phyloP scores from a whole-genome alignment of 208 protist genomes.

The Naegleria lovaniensis region DNA sequence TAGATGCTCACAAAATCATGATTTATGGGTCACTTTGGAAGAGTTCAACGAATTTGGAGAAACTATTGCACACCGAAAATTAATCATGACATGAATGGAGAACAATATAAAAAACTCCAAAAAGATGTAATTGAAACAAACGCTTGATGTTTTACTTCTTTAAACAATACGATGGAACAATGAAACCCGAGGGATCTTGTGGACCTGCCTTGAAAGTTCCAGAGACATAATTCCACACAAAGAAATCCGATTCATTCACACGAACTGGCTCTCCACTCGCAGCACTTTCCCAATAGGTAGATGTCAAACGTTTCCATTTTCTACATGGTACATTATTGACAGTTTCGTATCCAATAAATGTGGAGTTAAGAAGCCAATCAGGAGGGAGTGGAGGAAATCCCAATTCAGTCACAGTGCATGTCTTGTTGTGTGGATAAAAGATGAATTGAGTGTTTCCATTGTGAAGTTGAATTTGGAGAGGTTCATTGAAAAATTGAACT shows the following conservation, averaged over 20 bases:
- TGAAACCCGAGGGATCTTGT: not conserved
- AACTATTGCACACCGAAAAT: constrained; percentile 52
- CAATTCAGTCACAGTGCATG: not conserved
- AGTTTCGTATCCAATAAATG: not conserved
- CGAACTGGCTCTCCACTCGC: not conserved
- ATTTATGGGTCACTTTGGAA: constrained; percentile 79
- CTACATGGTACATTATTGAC: not conserved
- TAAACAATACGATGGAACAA: not conserved
- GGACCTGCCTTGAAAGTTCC: not conserved
- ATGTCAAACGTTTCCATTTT: not conserved
- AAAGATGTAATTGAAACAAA: too few relatives aligned
- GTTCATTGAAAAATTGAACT: not conserved
- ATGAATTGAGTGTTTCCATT: not conserved
- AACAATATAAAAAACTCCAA: too few relatives aligned
- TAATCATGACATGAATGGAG: too few relatives aligned
- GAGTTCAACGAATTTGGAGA: constrained; percentile 83
- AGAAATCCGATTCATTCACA: not conserved
- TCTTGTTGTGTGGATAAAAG: not conserved
- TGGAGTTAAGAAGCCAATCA: not conserved
- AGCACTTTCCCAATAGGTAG: not conserved
- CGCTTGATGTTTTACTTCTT: too few relatives aligned
- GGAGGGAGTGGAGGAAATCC: not conserved
- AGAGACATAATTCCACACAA: not conserved
- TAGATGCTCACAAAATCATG: constrained; percentile 66
- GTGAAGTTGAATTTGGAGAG: not conserved